A percentile compares a stretch with the other conserved stretches of the same genome.
Conservation (phyloP, 192 early-diverging fungal genomes). For the Chytriomyces sp. region DNA sequence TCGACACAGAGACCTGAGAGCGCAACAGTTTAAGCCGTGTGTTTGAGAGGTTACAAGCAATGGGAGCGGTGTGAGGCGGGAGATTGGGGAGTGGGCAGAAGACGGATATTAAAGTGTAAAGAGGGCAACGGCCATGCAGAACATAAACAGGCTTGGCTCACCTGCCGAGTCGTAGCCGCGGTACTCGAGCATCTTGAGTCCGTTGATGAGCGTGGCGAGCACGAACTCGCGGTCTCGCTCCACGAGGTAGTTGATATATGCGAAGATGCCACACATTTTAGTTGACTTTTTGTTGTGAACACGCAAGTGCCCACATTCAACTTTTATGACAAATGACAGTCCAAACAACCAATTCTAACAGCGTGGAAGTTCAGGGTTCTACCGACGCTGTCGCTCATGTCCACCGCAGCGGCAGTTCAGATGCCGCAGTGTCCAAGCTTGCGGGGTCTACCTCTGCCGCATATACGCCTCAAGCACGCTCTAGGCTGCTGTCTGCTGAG, state of each 20-base stretch:
- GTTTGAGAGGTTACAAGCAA: background rate
- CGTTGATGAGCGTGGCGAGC: slow-evolving; percentile 60
- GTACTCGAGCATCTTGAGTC: slow-evolving; percentile 66
- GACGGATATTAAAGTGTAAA: background rate
- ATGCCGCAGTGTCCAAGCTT: too few species aligned
- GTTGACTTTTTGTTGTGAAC: too few species aligned
- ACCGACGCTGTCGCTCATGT: too few species aligned
- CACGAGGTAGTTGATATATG: slow-evolving; percentile 58
- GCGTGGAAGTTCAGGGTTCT: too few species aligned
- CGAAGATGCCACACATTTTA: slow-evolving; percentile 63
- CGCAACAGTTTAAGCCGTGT: background rate
- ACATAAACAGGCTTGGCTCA: slow-evolving; percentile 27
- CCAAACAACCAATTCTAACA: too few species aligned
- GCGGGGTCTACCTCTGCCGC: too few species aligned
- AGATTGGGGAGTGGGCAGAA: background rate
- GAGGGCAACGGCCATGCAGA: background rate
- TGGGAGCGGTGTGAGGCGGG: background rate
- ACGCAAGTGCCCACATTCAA: too few species aligned
- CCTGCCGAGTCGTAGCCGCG: slow-evolving; percentile 69
- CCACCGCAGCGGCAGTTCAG: too few species aligned
- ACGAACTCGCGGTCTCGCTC: slow-evolving; percentile 63
- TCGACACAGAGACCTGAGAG: slow-evolving; percentile 52
- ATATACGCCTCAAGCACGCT: too few species aligned
- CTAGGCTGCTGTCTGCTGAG: too few species aligned
- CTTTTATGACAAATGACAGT: too few species aligned